Base-by-base conservation (phyloP, 768 basidiomycete genomes). In the Suillus brevipes region DNA sequence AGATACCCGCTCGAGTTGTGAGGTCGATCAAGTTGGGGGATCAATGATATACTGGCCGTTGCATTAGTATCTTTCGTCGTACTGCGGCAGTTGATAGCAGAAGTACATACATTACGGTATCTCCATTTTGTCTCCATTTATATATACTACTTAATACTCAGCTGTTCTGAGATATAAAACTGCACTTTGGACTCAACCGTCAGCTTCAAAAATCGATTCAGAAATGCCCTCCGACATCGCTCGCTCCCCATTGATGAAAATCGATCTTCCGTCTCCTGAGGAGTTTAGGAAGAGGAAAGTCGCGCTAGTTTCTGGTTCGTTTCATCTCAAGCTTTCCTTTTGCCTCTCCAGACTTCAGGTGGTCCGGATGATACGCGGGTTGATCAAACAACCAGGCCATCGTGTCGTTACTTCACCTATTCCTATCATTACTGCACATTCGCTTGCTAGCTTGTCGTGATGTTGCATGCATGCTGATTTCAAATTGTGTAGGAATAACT, bases 231-330 rank as follows among this genome's bases (percentile, higher is more conserved):
- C 59, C 43, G 34, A 49, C 14, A 53, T 14, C 16, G 47, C 60
- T 5, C 34, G 65, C 18, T 56, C 67, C 20, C 67, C 71, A 2
- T 84, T 88, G 65, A 77, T 85, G 56, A 84, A 81, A 68, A 79
- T 87, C 60, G 74, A 83, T 68, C 81, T 92, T 34, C 90, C 90
- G 1, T 76, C 90, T n/a, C 85, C 87, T 0, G 91, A 90, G 71
- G 92, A 94, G 68, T 97, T 92, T 75, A 84, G 85, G 70, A 89
- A 91, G 79, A 89, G 95, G 78, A 97, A 97, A 78, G 93, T 98
- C 67, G 95, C 95, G 12, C 81, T 98, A 60, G 91, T 98, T 69
- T 93, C 93, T 70, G 95, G 95, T 93, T 73, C 53, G 81, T 77
- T 23, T 55, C 49, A 37, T 65, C 64, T 57, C 47, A 47, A 7